These are phyloP conservation scores for Thalassiosira hispida DNA, from an alignment of 352 stramenopile genomes.

Conservation along the genomic window DNA sequence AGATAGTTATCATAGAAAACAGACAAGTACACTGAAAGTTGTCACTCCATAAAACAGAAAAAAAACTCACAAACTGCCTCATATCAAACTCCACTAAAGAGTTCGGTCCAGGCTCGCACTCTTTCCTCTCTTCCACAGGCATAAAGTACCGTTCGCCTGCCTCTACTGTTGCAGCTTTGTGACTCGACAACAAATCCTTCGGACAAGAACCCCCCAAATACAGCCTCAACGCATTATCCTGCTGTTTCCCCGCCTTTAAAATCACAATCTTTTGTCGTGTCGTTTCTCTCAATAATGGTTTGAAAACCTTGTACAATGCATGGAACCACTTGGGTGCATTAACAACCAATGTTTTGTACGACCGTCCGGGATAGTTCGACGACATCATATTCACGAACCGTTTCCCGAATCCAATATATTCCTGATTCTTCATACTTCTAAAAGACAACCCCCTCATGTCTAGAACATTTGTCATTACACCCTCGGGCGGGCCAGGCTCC, in stretches of 20 bases:
- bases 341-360: conserved; percentile 93
- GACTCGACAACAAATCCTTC: conserved; percentile 46
- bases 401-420: conserved; percentile 74
- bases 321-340: conserved; percentile 96
- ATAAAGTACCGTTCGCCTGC: conserved; percentile 32
- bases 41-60: background rate
- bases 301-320: conserved; percentile 92
- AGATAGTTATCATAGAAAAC: background rate
- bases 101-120: conserved; percentile 54
- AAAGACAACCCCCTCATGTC: conserved; percentile 79
- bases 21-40: conserved; percentile 9
- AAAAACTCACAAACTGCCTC: conserved; percentile 60
- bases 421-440: conserved; percentile 58
- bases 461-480: conserved; percentile 80
- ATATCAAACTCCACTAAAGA: conserved; percentile 53
- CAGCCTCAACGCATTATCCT: conserved; percentile 65
- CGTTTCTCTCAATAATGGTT: conserved; percentile 91
- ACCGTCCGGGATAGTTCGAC: conserved; percentile 92
- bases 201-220: conserved; percentile 62
- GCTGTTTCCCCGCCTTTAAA: conserved; percentile 53
- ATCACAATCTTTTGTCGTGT: conserved; percentile 93
- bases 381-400: conserved; percentile 87
- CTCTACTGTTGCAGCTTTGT: background rate
- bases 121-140: conserved; percentile 30
- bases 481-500: conserved; percentile 57